Evolutionary conservation across 495 filamentous ascomycete species (phyloP), one percentile per base, ranked within the genome.

Genomic region (Penicillium diatomitis): DNA sequence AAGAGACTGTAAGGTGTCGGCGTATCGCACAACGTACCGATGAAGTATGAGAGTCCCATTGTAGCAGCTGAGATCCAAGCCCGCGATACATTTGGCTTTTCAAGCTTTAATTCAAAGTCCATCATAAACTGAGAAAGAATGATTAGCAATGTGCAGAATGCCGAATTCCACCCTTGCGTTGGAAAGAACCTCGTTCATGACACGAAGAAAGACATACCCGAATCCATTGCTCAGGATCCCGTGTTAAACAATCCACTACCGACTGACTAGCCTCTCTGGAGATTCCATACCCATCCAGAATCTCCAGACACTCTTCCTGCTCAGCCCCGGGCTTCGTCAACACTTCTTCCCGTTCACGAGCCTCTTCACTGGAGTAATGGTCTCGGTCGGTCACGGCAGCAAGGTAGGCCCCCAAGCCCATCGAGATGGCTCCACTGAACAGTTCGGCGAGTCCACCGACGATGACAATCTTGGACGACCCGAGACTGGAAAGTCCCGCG

Each of bases 371-470:
- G 32, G 64, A 56, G 56, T 75, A 78, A 53, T 71, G 69, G 32
- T 73, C 62, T 33, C 59, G 44, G 28, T 80, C 76, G 3, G 70
- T 79, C 8, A 65, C 61, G 8, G 77, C 68, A 6, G 71, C 72
- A 5, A 81, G 48, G 50, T 79, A 87, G 29, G 81, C 83, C 28
- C 83, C 77, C 4, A 87, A 71, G 4, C 83, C 83, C 83, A 87
- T 86, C 11, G 78, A 83, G 50, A 87, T 83, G 29, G 79, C 74
- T 32, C 83, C 82, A 8, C 77, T 78, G 52, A 82, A 77, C 27
- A 86, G 72, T 64, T 87, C 83, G 2, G 83, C 83, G 34, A 85
- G 70, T 4, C 83, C 83, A 10, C 80, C 83, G 50, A 81, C 77
- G 48, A 87, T 77, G 52, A 86, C 83, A n/a, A 85, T 75, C 49